These are phyloP conservation scores for Fomitopsis palustris DNA, from an alignment of 1,284 basidiomycete genomes.

Conservation along the genomic window DNA sequence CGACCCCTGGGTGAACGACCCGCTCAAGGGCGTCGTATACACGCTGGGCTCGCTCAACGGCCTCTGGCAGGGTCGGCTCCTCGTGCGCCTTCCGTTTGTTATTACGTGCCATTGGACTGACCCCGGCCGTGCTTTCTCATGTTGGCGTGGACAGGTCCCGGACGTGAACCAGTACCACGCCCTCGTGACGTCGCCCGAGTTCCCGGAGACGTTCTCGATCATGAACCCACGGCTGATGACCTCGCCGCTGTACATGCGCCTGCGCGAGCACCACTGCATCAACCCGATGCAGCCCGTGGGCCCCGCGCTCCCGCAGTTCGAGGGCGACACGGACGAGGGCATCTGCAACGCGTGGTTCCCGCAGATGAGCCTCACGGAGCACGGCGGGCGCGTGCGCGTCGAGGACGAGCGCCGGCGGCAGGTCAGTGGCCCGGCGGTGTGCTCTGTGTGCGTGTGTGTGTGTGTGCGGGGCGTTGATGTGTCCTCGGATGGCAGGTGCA, in stretches of 20 bases:
- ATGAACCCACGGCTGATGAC: conserved; percentile 33
- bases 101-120: background rate
- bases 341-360: conserved; percentile 58
- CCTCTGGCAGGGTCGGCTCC: conserved; percentile 57
- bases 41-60: conserved; percentile 48
- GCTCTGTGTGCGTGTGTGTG: background rate
- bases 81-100: conserved; percentile 36
- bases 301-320: conserved; percentile 21
- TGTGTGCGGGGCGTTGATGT: background rate
- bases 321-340: conserved; percentile 36
- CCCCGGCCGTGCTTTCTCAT: conserved; percentile 4
- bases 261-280: conserved; percentile 53
- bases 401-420: conserved; percentile 5
- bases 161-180: conserved; percentile 30
- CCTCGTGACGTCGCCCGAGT: conserved; percentile 29
- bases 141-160: conserved; percentile 25
- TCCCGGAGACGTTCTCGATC: conserved; percentile 35
- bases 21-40: conserved; percentile 44
- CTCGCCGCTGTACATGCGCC: conserved; percentile 50
- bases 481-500: background rate
- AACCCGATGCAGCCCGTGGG: conserved; percentile 33
- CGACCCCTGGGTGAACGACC: conserved; percentile 35
- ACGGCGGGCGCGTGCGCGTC: conserved; percentile 16
- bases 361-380: conserved; percentile 23
- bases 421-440: background rate